These are phyloP conservation scores for Venturia effusa DNA, from an alignment of 2,329 filamentous ascomycete genomes.

Conservation along the genomic window DNA sequence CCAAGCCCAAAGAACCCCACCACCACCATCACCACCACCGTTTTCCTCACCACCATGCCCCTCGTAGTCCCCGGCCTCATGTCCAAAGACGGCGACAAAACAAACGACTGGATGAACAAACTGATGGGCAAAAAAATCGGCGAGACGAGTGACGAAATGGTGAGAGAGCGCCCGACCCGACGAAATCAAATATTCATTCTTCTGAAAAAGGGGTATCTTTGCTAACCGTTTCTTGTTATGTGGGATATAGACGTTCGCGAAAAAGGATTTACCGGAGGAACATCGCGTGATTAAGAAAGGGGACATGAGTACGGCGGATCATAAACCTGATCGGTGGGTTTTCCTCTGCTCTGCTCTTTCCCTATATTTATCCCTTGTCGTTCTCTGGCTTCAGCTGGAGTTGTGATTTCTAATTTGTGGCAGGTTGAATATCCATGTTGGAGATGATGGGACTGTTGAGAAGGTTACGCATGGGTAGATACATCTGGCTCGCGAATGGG, in stretches of 20 bases:
- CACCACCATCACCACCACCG: no score
- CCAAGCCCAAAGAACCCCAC: not conserved
- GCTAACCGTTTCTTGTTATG: not conserved
- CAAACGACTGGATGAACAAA: constrained; percentile 35
- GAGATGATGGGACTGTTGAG: constrained; percentile 36
- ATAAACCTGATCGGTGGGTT: constrained; percentile 33
- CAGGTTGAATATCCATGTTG: constrained; percentile 38
- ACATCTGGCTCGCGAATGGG: no score
- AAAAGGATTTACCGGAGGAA: constrained; percentile 36
- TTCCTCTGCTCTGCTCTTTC: not conserved
- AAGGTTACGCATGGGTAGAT: constrained; percentile 36
- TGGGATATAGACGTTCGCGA: constrained; percentile 36
- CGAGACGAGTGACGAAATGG: constrained; percentile 33
- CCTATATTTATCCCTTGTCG: no score
- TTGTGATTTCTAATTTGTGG: not conserved
- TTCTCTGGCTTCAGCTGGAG: no score
- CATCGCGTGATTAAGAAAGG: constrained; percentile 37
- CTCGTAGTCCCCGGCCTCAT: constrained; percentile 39
- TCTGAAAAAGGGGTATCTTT: not conserved
- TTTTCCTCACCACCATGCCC: no score
- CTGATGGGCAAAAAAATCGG: constrained; percentile 42
- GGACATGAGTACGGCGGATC: constrained; percentile 36
- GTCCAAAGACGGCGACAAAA: constrained; percentile 26
- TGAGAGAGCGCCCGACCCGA: no score
- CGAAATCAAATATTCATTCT: no score